Percentiles rank a stretch among this genome's conserved stretches.
Evolutionary conservation across 805 yeast species (phyloP).

Genomic region (Barnettozyma sp.): DNA sequence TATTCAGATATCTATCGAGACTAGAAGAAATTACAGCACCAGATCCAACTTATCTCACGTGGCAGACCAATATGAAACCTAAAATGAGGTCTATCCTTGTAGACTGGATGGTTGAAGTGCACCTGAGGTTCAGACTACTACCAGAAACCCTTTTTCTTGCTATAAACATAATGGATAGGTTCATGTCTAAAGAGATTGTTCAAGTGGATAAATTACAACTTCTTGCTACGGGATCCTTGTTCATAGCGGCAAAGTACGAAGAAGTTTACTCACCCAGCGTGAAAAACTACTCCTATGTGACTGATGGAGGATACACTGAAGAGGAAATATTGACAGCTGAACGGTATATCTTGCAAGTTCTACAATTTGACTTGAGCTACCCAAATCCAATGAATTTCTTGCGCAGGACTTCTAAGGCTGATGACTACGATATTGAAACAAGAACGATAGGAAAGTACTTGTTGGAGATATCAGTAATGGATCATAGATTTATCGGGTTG

Average conservation of each 20-base stretch:
- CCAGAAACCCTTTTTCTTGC: conserved; percentile 85
- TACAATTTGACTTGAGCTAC: conserved; percentile 69
- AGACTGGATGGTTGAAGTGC: conserved; percentile 94
- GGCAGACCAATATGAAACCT: conserved; percentile 66
- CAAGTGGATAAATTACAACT: conserved; percentile 76
- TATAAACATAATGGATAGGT: conserved; percentile 81
- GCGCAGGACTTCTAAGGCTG: conserved; percentile 85
- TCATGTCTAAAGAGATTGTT: conserved; percentile 66
- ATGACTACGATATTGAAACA: conserved; percentile 76
- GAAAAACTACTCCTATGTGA: conserved; percentile 76
- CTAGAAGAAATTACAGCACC: conserved; percentile 67
- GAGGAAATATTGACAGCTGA: conserved; percentile 82
- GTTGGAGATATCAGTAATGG: conserved; percentile 70
- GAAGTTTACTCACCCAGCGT: conserved; percentile 87
- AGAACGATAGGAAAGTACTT: conserved; percentile 83
- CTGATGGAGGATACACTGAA: conserved; percentile 78
- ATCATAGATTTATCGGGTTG: conserved; percentile 63
- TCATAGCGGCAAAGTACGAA: conserved; percentile 89
- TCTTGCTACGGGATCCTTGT: conserved; percentile 76
- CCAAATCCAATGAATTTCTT: conserved; percentile 89
- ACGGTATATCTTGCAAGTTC: conserved; percentile 61
- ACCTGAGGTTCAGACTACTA: conserved; percentile 68
- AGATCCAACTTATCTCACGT: conserved; percentile 55
- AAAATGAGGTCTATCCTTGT: conserved; percentile 79
- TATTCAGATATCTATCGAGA: conserved; percentile 66